Conservation (phyloP, 2,329 filamentous ascomycete genomes). For the Pseudopithomyces maydicus region DNA sequence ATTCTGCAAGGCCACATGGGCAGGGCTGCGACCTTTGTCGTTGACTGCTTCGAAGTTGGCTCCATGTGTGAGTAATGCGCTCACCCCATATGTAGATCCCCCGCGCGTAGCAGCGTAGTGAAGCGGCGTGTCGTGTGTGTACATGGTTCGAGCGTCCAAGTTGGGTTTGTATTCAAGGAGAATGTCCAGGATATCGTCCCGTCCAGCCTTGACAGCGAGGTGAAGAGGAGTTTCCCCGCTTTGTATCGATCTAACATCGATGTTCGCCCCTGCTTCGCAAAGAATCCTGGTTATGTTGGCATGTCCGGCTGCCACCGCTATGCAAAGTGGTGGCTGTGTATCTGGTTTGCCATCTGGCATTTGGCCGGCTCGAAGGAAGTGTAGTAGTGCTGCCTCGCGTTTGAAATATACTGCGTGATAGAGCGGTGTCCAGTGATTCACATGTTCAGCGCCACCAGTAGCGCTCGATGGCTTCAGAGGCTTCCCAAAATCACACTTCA, state of each 20-base stretch:
- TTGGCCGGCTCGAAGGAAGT: conserved; percentile 34
- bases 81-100: conserved; percentile 26
- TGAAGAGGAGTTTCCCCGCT: conserved; percentile 39
- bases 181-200: conserved; percentile 30
- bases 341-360: conserved; percentile 30
- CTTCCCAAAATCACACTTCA: conserved; percentile 36
- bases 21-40: conserved; percentile 26
- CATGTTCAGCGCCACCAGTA: conserved; percentile 19
- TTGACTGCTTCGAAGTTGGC: conserved; percentile 33
- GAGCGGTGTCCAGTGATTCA: conserved; percentile 38
- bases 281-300: conserved; percentile 30
- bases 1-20: conserved; percentile 31
- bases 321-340: conserved; percentile 30
- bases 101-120: conserved; percentile 38
- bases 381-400: conserved; percentile 37
- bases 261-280: conserved; percentile 32
- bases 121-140: conserved; percentile 35
- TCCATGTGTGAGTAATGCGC: conserved; percentile 31
- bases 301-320: conserved; percentile 35
- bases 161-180: conserved; percentile 28
- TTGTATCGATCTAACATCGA: conserved; percentile 23
- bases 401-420: conserved; percentile 37
- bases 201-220: conserved; percentile 33
- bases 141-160: conserved; percentile 25
- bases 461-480: conserved; percentile 15